Evolutionary conservation across 164 flowering plant genomes (phyloP), one percentile per base, ranked within the genome.

Genomic region (Piper betle): DNA sequence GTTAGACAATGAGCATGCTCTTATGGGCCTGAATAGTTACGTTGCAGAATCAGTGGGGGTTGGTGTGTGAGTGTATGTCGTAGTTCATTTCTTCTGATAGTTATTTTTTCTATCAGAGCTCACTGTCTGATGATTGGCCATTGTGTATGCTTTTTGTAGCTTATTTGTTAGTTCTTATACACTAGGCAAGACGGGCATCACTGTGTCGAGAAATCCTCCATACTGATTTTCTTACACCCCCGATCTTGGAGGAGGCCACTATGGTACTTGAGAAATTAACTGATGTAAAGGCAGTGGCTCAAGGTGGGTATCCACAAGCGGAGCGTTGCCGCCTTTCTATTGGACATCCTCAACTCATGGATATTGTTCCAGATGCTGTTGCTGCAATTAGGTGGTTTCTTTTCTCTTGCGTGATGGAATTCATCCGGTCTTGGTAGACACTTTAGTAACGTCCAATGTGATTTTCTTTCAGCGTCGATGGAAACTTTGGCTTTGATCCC

Each of bases 301-400:
- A 89, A 53, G 97, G 97, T 63, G 97, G 98, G 67, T 93, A 86
- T 66, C 94, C 94, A 12, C 76, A 89, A 93, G 98, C 86, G 68
- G 98, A 93, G 73, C 91, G 96, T 18, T 86, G 94, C 68, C 85
- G 96, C 58, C 77, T 93, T 66, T 86, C 91, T 48, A 77, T 93
- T 75, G 96, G 94, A 69, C 90, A 86, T 69, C 66, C 87, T 53
- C 90, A 87, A 38, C 78, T 57, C 55, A 66, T 87, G 68, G 73
- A 73, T 62, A 71, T 67, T 68, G 77, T 68, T 75, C 95, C 94
- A 18, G 96, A 93, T 71, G 69, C 78, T 60, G 80, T 92, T 73
- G 80, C 81, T 20, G 96, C 93, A 67, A 62, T 89, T 65, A 84
- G 85, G 98, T 84, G 57, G 52, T 63, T 39, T 25, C 17, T 60